Conservation (phyloP, 2,329 filamentous ascomycete species). For the Pseudocercospora eumusae region DNA sequence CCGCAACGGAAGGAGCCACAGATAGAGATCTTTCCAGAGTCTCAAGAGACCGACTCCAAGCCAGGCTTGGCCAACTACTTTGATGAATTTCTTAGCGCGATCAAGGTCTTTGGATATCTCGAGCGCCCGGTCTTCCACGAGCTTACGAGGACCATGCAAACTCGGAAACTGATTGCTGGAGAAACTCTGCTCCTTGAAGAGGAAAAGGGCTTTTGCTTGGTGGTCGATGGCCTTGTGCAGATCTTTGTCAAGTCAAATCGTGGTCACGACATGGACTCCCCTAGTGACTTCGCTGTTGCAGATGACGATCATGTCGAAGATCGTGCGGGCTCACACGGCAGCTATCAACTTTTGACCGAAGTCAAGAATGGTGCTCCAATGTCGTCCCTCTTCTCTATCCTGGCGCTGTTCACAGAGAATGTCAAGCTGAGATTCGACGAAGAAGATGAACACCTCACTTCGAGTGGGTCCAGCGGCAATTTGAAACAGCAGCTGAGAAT, state of each 20-base stretch:
- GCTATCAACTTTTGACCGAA: conserved; percentile 92
- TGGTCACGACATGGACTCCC: conserved; percentile 45
- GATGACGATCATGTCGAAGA: conserved; percentile 62
- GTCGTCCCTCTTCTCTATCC: conserved; percentile 96
- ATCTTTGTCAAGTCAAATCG: conserved; percentile 94
- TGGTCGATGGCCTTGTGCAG: conserved; percentile 93
- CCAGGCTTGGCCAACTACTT: conserved; percentile 92
- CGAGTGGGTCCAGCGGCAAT: conserved; percentile 28
- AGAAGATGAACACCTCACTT: conserved; percentile 56
- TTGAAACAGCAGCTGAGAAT: conserved; percentile 31
- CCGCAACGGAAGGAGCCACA: conserved; percentile 95
- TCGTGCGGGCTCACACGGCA: conserved; percentile 68
- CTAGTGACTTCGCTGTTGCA: conserved; percentile 46
- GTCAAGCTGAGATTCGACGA: conserved; percentile 72
- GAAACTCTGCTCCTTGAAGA: conserved; percentile 95
- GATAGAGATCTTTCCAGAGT: conserved; percentile 91
- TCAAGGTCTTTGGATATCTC: conserved; percentile 97
- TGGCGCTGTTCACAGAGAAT: conserved; percentile 95
- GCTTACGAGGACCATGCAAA: conserved; percentile 97
- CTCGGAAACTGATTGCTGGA: conserved; percentile 89
- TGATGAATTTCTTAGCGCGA: conserved; percentile 96
- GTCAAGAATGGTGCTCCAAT: conserved; percentile 97
- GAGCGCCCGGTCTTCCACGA: conserved; percentile 97
- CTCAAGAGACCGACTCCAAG: conserved; percentile 85
- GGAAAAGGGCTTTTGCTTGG: conserved; percentile 95